Evolutionary conservation across 768 basidiomycete genomes (phyloP).

Genomic region (Daedaleopsis sinensis): DNA sequence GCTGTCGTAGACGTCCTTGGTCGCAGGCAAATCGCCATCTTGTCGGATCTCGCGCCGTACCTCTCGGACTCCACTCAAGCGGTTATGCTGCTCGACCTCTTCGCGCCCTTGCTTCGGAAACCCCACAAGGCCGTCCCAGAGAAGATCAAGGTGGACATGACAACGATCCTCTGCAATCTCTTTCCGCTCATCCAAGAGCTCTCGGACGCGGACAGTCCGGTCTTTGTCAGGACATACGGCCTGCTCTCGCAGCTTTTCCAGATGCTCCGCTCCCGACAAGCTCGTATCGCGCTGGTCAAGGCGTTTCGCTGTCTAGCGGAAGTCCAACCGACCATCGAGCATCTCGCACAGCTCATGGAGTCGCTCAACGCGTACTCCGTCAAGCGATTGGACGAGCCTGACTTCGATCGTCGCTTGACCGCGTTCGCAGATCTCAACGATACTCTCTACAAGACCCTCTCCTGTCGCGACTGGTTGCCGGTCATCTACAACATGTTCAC

Average conservation of each 20-base stretch:
- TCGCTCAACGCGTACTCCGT: constrained; percentile 85
- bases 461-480: constrained; percentile 69
- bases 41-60: constrained; percentile 80
- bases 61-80: constrained; percentile 74
- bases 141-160: constrained; percentile 80
- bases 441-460: constrained; percentile 49
- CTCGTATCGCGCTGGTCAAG: constrained; percentile 68
- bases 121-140: constrained; percentile 79
- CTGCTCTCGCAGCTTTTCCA: constrained; percentile 81
- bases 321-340: constrained; percentile 48
- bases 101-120: constrained; percentile 79
- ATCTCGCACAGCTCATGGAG: constrained; percentile 57
- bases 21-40: constrained; percentile 80
- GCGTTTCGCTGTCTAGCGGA: constrained; percentile 59
- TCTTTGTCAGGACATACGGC: constrained; percentile 58
- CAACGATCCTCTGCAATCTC: constrained; percentile 69
- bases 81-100: constrained; percentile 66
- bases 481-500: constrained; percentile 81
- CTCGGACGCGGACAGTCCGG: constrained; percentile 42
- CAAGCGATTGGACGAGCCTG: constrained; percentile 86
- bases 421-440: constrained; percentile 84
- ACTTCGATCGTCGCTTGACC: constrained; percentile 82
- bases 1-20: constrained; percentile 62
- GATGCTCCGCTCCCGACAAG: constrained; percentile 67
- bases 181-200: constrained; percentile 72